These are phyloP conservation scores for Trametes villosa DNA, from an alignment of 768 basidiomycete species.

Conservation along the genomic window DNA sequence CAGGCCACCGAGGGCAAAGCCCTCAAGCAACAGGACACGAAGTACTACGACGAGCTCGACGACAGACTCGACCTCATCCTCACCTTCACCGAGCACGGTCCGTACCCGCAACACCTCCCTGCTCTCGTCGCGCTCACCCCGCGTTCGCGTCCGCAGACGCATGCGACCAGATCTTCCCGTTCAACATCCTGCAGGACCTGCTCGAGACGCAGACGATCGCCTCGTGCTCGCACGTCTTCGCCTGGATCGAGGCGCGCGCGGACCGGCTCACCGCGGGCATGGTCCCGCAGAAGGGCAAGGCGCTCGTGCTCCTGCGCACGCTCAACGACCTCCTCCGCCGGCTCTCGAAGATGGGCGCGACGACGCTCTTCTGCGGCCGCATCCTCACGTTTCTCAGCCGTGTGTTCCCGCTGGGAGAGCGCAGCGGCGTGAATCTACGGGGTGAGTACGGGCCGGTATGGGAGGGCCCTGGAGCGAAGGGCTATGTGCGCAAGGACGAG, in stretches of 20 bases:
- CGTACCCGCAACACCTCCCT: slow-evolving; percentile 27
- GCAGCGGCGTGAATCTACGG: slow-evolving; percentile 89
- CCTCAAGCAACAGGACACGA: slow-evolving; percentile 51
- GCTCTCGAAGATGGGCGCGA: slow-evolving; percentile 83
- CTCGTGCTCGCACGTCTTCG: slow-evolving; percentile 86
- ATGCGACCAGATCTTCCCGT: slow-evolving; percentile 77
- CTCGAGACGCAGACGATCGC: slow-evolving; percentile 84
- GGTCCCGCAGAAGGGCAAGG: slow-evolving; percentile 88
- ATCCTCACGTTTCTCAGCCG: slow-evolving; percentile 86
- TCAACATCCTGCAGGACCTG: slow-evolving; percentile 77
- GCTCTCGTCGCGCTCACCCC: background rate
- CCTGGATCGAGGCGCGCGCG: slow-evolving; percentile 81
- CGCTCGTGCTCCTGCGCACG: slow-evolving; percentile 80
- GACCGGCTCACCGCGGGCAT: slow-evolving; percentile 73
- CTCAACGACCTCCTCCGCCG: slow-evolving; percentile 87
- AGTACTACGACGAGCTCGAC: slow-evolving; percentile 65
- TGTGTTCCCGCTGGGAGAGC: slow-evolving; percentile 85
- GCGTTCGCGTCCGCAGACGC: slow-evolving; percentile 52
- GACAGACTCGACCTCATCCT: slow-evolving; percentile 74
- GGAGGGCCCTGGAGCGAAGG: slow-evolving; percentile 59
- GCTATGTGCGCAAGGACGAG: slow-evolving; percentile 37
- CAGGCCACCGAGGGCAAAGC: slow-evolving; percentile 74
- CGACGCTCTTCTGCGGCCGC: slow-evolving; percentile 86
- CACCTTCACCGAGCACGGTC: slow-evolving; percentile 78
- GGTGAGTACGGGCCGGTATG: slow-evolving; percentile 85